Conservation (phyloP, 352 stramenopile genomes). For the Phytophthora constricta region DNA sequence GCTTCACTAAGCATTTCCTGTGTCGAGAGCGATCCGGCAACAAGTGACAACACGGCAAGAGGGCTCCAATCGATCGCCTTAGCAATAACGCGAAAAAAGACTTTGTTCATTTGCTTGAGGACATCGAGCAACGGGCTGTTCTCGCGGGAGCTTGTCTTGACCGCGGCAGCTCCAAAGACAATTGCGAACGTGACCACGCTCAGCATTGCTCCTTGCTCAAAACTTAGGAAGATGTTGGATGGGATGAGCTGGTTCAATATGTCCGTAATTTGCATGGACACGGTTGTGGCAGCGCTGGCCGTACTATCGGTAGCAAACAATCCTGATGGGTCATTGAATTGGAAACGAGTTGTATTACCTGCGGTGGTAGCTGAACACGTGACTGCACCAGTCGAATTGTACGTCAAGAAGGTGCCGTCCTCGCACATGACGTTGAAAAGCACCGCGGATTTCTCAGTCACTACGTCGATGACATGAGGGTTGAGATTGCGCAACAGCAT, state of each 20-base stretch:
- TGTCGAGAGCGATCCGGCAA: slow-evolving; percentile 64
- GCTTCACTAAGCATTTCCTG: slow-evolving; percentile 51
- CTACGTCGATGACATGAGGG: slow-evolving; percentile 15
- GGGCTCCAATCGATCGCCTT: slow-evolving; percentile 74
- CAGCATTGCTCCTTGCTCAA: slow-evolving; percentile 57
- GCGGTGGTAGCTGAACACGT: slow-evolving; percentile 35
- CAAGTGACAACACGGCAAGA: slow-evolving; percentile 69
- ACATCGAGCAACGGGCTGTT: slow-evolving; percentile 62
- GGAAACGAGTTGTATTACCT: slow-evolving; percentile 38
- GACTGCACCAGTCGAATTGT: slow-evolving; percentile 25
- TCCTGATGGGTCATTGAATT: slow-evolving; percentile 52
- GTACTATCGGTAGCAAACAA: slow-evolving; percentile 36
- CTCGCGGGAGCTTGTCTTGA: slow-evolving; percentile 57
- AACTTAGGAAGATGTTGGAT: slow-evolving; percentile 63
- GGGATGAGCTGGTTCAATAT: slow-evolving; percentile 66
- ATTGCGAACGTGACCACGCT: slow-evolving; percentile 75
- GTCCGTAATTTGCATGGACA: slow-evolving; percentile 59
- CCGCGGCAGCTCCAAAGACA: slow-evolving; percentile 60
- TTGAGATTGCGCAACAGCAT: slow-evolving; percentile 55
- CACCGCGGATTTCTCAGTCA: slow-evolving; percentile 20
- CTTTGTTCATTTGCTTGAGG: slow-evolving; percentile 74
- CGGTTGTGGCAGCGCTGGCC: slow-evolving; percentile 30
- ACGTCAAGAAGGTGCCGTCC: slow-evolving; percentile 44
- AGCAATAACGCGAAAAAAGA: slow-evolving; percentile 72
- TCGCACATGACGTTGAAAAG: slow-evolving; percentile 51